A percentile compares a stretch with the other conserved stretches of the same genome.
Conservation (phyloP, 2,329 filamentous ascomycete species). For the Neofusicoccum ribis region DNA sequence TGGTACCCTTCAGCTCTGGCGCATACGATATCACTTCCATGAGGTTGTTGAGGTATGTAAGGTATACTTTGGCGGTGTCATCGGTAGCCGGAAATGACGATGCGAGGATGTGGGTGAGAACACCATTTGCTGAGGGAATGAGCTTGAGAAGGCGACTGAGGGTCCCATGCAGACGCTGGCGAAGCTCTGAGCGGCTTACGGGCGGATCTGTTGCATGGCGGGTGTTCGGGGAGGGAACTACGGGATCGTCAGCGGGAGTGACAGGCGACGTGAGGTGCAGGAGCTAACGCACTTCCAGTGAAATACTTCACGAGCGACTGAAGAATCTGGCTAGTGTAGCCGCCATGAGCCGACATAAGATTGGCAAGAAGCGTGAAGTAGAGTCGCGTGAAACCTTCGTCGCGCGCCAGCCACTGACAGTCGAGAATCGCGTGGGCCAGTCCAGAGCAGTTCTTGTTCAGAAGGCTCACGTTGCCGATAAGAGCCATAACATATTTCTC, state of each 20-base stretch:
- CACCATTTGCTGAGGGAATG: slow-evolving; percentile 74
- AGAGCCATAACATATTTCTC: slow-evolving; percentile 62
- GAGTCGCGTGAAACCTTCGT: slow-evolving; percentile 58
- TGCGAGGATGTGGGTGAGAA: slow-evolving; percentile 67
- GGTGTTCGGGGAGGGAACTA: slow-evolving; percentile 55
- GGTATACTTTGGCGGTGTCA: slow-evolving; percentile 75
- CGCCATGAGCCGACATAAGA: slow-evolving; percentile 79
- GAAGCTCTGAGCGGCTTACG: slow-evolving; percentile 65
- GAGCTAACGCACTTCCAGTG: slow-evolving; percentile 50
- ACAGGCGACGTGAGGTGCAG: not conserved
- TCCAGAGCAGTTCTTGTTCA: slow-evolving; percentile 58
- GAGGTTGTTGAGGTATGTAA: slow-evolving; percentile 85
- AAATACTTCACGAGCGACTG: slow-evolving; percentile 81
- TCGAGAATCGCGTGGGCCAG: slow-evolving; percentile 60
- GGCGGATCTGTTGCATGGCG: slow-evolving; percentile 55
- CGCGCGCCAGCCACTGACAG: slow-evolving; percentile 62
- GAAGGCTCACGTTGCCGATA: slow-evolving; percentile 54
- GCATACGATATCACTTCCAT: slow-evolving; percentile 75
- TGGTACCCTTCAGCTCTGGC: slow-evolving; percentile 73
- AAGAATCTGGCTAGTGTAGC: slow-evolving; percentile 72
- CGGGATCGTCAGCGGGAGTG: slow-evolving; percentile 36
- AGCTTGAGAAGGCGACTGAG: slow-evolving; percentile 76
- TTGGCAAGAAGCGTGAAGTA: slow-evolving; percentile 60
- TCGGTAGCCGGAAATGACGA: slow-evolving; percentile 74
- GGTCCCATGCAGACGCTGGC: slow-evolving; percentile 72